Evolutionary conservation across 2,329 filamentous ascomycete species (phyloP).

Genomic region (Paramyrothecium roridum): DNA sequence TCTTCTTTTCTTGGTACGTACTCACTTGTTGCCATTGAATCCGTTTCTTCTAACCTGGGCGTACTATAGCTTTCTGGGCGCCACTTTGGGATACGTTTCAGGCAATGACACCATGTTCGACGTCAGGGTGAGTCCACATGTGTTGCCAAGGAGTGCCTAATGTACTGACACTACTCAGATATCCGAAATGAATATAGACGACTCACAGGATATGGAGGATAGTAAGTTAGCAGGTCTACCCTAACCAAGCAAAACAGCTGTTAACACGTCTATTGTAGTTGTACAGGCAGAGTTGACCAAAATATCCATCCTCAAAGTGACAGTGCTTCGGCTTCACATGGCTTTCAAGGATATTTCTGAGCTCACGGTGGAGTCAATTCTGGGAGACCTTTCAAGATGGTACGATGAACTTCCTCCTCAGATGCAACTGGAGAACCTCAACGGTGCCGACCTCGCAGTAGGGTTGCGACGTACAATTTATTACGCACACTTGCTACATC

Average conservation of each 20-base stretch:
- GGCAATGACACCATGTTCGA: not conserved
- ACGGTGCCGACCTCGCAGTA: not conserved
- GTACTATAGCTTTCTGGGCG: conserved; percentile 1
- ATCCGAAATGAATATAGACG: not conserved
- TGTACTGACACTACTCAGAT: not conserved
- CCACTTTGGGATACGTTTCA: conserved; percentile 5
- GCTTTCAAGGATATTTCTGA: conserved; percentile 1
- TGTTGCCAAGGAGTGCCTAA: not conserved
- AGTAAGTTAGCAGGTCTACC: not conserved
- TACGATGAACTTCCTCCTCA: conserved; percentile 1
- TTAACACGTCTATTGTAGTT: conserved; percentile 3
- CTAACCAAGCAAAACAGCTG: not conserved
- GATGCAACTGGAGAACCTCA: not conserved
- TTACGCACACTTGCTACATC: conserved; percentile 4
- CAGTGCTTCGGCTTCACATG: conserved; percentile 6
- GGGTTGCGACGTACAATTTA: conserved; percentile 2
- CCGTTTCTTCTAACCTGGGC: not conserved
- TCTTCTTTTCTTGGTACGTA: conserved; percentile 10
- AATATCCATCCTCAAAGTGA: conserved; percentile 6
- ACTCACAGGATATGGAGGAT: conserved; percentile 1
- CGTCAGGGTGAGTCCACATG: not conserved
- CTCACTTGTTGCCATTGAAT: too few species aligned
- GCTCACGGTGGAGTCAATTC: not conserved
- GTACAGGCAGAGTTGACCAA: conserved; percentile 7
- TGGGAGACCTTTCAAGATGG: conserved; percentile 3